A percentile compares a stretch with the other conserved stretches of the same genome.
These are phyloP conservation scores for Colletotrichum phormii DNA, from an alignment of 2,329 filamentous ascomycete species.

Conservation along the genomic window DNA sequence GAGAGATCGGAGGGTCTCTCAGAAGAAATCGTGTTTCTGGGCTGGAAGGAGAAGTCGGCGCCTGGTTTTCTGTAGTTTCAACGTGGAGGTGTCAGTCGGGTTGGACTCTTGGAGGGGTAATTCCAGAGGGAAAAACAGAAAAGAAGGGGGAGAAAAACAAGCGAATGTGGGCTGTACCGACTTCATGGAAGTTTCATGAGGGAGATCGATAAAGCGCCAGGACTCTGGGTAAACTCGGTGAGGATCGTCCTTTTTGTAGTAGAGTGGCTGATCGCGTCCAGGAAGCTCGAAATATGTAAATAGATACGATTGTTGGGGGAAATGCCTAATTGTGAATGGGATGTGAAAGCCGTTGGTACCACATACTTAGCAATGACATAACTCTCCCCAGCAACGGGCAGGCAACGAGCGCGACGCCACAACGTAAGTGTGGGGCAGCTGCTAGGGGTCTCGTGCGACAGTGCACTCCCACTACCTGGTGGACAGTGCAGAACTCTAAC, in stretches of 20 bases:
- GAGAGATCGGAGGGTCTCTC: slow-evolving; percentile 39
- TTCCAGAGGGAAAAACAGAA: background rate
- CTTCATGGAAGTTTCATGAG: background rate
- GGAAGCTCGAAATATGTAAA: background rate
- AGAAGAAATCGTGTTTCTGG: slow-evolving; percentile 45
- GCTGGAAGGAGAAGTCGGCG: slow-evolving; percentile 46
- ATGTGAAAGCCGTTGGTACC: slow-evolving; percentile 10
- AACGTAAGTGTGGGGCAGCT: background rate
- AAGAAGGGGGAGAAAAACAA: background rate
- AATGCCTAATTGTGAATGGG: background rate
- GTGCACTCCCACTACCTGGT: background rate
- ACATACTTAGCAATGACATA: slow-evolving; percentile 30
- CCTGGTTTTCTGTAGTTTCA: slow-evolving; percentile 44
- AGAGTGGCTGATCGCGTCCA: background rate
- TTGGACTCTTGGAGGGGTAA: background rate
- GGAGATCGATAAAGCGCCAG: background rate
- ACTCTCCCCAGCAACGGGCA: slow-evolving; percentile 30
- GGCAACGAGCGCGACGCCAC: slow-evolving; percentile 19
- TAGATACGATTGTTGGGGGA: background rate
- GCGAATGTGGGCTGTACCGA: slow-evolving; percentile 23
- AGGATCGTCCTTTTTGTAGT: background rate
- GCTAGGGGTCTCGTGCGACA: background rate
- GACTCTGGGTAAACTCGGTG: background rate
- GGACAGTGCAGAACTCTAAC: background rate
- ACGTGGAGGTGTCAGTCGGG: slow-evolving; percentile 25